A percentile compares a stretch with the other conserved stretches of the same genome.
phyloP scores from a whole-genome alignment of 2,329 filamentous ascomycete genomes.

The Taxawa tesnikishii region DNA sequence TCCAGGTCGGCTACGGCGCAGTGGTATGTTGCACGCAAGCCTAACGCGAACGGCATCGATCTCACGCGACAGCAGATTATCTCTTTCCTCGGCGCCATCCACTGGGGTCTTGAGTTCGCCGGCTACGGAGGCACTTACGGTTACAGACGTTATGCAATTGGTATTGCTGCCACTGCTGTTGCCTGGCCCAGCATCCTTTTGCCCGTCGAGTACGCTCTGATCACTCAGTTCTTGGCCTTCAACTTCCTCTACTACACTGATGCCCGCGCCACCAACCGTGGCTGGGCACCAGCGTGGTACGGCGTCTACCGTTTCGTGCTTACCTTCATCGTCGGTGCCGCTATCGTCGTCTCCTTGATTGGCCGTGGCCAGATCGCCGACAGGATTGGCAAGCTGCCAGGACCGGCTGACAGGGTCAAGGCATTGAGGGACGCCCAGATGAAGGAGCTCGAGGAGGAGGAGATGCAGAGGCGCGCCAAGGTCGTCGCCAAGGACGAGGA shows the following conservation, averaged over 20 bases:
- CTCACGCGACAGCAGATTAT: conserved; percentile 49
- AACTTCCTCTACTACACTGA: conserved; percentile 79
- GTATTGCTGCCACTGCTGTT: conserved; percentile 63
- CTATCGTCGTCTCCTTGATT: conserved; percentile 69
- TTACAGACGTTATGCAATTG: conserved; percentile 71
- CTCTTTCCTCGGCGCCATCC: conserved; percentile 85
- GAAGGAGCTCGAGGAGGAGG: conserved; percentile 17
- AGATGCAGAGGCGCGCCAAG: conserved; percentile 16
- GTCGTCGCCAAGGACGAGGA: conserved; percentile 10
- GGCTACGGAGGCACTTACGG: conserved; percentile 55
- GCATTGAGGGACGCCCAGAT: conserved; percentile 30
- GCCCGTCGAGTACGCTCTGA: conserved; percentile 73
- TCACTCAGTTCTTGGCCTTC: conserved; percentile 75
- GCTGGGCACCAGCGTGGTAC: conserved; percentile 81
- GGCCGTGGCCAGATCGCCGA: conserved; percentile 66
- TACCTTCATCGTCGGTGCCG: conserved; percentile 75
- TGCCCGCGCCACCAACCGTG: conserved; percentile 55
- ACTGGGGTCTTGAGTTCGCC: conserved; percentile 85
- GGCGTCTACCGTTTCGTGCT: conserved; percentile 80
- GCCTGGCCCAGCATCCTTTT: conserved; percentile 86
- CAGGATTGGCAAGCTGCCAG: conserved; percentile 33
- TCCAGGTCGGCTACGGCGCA: conserved; percentile 85
- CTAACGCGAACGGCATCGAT: not conserved
- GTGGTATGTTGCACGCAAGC: conserved; percentile 42
- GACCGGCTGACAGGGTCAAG: conserved; percentile 35